phyloP scores from a whole-genome alignment of 2,329 filamentous ascomycete genomes.

The Dothideomycetes sp. region DNA sequence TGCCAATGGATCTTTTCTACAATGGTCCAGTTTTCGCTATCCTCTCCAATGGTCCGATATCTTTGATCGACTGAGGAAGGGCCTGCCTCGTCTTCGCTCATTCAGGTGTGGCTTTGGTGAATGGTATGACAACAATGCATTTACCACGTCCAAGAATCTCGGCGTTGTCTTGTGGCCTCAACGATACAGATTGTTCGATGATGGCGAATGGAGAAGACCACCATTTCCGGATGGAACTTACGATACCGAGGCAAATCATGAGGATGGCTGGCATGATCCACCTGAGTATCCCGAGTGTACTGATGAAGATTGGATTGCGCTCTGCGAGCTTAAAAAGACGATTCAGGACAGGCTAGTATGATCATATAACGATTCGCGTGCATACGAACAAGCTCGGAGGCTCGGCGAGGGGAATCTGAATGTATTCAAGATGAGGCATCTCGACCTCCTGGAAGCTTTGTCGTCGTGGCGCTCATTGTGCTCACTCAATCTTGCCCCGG shows the following conservation, averaged over 20 bases:
- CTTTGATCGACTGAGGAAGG: not conserved
- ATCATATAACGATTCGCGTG: too few relatives aligned
- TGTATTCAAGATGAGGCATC: too few relatives aligned
- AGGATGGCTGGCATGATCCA: not conserved
- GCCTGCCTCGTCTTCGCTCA: not conserved
- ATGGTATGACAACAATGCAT: not conserved
- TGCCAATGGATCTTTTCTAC: conserved; percentile 3
- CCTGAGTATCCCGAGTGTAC: conserved; percentile 9
- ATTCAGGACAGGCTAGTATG: not conserved
- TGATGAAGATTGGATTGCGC: conserved; percentile 6
- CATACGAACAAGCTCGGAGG: too few relatives aligned
- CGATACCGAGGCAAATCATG: not conserved
- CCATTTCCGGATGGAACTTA: not conserved
- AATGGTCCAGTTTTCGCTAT: conserved; percentile 4
- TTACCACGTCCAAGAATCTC: not conserved
- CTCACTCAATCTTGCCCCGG: too few relatives aligned
- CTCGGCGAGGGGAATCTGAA: too few relatives aligned
- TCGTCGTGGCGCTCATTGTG: too few relatives aligned
- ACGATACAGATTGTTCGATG: conserved; percentile 10
- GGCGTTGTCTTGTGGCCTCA: conserved; percentile 1
- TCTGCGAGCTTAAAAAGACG: conserved; percentile 4
- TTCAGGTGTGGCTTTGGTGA: conserved; percentile 9
- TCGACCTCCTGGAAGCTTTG: too few relatives aligned
- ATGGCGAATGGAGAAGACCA: not conserved
- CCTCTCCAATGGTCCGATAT: conserved; percentile 1